A percentile compares a stretch with the other conserved stretches of the same genome.
phyloP scores from a whole-genome alignment of 2,329 filamentous ascomycete species.

The Botrytis squamosa region DNA sequence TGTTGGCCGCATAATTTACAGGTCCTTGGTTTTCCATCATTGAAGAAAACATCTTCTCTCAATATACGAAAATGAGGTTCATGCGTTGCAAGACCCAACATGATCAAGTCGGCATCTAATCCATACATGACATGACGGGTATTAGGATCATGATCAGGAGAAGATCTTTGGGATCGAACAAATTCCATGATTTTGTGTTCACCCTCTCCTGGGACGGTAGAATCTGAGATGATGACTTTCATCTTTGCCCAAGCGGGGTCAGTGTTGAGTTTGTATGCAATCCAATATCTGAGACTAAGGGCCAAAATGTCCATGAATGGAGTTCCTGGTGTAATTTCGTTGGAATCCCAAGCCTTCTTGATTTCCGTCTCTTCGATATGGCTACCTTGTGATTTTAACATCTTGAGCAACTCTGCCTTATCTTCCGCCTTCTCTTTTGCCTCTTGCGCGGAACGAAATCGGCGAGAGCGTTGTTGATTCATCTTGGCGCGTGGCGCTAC shows the following conservation, averaged over 20 bases:
- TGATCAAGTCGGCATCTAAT: conserved; percentile 96
- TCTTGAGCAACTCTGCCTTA: conserved; percentile 81
- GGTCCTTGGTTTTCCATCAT: conserved; percentile 76
- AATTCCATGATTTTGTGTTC: conserved; percentile 99
- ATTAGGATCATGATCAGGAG: conserved; percentile 90
- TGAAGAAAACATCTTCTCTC: conserved; percentile 93
- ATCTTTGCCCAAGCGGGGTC: conserved; percentile 93
- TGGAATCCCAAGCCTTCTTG: conserved; percentile 90
- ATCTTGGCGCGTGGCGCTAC: conserved; percentile 98
- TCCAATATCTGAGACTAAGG: conserved; percentile 89
- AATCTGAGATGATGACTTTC: conserved; percentile 98
- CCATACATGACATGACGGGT: conserved; percentile 98
- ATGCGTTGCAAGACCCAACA: conserved; percentile 95
- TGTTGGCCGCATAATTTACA: conserved; percentile 91
- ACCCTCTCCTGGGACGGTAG: conserved; percentile 94
- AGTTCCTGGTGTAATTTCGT: conserved; percentile 88
- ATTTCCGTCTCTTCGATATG: conserved; percentile 60
- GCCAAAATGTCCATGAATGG: conserved; percentile 98
- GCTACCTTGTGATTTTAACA: conserved; percentile 75
- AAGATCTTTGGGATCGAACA: conserved; percentile 86
- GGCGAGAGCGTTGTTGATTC: conserved; percentile 97
- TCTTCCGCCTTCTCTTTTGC: conserved; percentile 92
- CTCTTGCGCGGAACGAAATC: conserved; percentile 92
- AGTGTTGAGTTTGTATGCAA: conserved; percentile 94
- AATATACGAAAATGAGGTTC: conserved; percentile 96